Evolutionary conservation across 805 yeast genomes (phyloP), one percentile per base, ranked within the genome.

Genomic region (Cyberlindnera petersonii): DNA sequence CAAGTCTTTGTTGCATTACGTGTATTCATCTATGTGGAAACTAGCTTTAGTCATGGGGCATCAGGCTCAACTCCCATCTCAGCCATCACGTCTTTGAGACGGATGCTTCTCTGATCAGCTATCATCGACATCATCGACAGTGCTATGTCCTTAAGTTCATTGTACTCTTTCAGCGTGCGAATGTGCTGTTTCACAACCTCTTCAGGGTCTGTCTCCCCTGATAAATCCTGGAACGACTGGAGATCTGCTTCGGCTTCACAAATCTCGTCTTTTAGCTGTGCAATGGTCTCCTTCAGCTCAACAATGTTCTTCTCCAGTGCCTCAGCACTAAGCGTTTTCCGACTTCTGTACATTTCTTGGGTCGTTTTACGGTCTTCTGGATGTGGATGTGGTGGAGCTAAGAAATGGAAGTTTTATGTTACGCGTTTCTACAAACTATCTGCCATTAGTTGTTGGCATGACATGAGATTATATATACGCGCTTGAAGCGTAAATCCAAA

Each of bases 71-170:
- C 48, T 0, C 71, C 76, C 68, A 77, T 71, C 49, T 80, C 84
- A 11, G 69, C 64, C 49, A 77, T 58, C 6, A 79, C 69, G 26
- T 71, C 77, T 10, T 61, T 58, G 5, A 75, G 53, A 31, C 70
- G 63, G 20, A 72, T 60, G 19, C 68, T 61, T 42, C 76, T 65
- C 43, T 77, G 82, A 36, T 75, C 77, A 1, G 86, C 82, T 23
- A 82, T 77, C 64, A 78, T 56, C 28, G 74, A 71, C 9, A 78
- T 71, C 44, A 82, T 54, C 6, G 72, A 69, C 37, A 79, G 51
- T 0, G 86, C 84, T 2, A 70, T 66, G 52, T 82, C 88, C 49
- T 75, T 72, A 18, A 82, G 58, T 43, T 79, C 86, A 50, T 82
- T 78, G 57, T 81, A 82, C 38, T 64, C 60, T 44, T 77, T 75